Base-by-base conservation (phyloP, 1,139 yeast species). In the Torulaspora pretoriensis region DNA sequence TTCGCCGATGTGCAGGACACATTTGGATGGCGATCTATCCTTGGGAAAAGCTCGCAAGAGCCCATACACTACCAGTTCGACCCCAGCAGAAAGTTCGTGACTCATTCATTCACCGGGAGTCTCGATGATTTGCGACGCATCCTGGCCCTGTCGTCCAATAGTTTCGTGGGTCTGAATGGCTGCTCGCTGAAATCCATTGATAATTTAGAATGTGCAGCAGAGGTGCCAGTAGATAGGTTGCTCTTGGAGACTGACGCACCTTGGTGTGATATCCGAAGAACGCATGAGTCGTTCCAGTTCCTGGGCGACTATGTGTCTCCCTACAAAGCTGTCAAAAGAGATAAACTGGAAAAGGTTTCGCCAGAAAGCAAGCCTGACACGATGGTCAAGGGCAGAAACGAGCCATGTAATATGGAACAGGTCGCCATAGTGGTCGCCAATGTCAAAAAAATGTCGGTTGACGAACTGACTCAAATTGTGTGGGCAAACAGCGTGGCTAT, bases 211-310 rank as follows among this genome's bases (percentile, higher is more conserved):
- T 90, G 83, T 10, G 88, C 83, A 0, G 68, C 71, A 34, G 59
- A 66, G 29, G 75, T 92, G 8, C 98, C 98, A 0, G 58, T 79
- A 8, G 77, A 81, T 8, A 74, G 72, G 55, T 65, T 92, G 31
- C 68, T 92, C 77, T 75, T 92, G 17, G 99, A 92, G 64, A 90
- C 97, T 0, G 97, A 92, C 67, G 90, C 97, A 1, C 98, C 99
- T 1, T 92, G 98, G 98, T 92, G 99, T 68, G 97, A 90, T 59
- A 79, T 92, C 34, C 73, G 95, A 46, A 85, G 80, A 52, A 75
- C 94, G 7, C 96, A 88, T 62, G 89, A 90, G 2, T 77, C 94
- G 13, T 80, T 77, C 64, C 69, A 77, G 52, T 75, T 68, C 52
- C 59, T 85, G 23, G 64, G 78, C 0, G 42, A 26, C 13, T 54